Evolutionary conservation across 805 yeast species (phyloP).

Genomic region (Wickerhamomyces ciferrii): DNA sequence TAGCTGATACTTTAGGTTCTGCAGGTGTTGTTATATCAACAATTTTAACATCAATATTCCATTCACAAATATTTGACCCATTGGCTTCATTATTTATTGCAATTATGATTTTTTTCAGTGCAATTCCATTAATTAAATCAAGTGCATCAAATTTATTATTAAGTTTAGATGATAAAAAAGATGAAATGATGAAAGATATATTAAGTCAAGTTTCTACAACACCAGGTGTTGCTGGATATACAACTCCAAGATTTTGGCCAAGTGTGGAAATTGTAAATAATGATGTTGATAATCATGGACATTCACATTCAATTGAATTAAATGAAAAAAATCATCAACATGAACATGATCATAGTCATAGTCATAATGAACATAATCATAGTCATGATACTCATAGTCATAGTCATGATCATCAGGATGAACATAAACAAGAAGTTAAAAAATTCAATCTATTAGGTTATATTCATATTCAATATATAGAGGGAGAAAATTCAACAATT

Average conservation of each 20-base stretch:
- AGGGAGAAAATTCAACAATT: conserved; percentile 59
- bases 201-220: conserved; percentile 63
- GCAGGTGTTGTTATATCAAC: conserved; percentile 96
- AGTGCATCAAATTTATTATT: conserved; percentile 73
- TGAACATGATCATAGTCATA: neutral
- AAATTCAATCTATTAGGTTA: conserved; percentile 55
- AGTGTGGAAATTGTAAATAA: conserved; percentile 26
- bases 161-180: conserved; percentile 53
- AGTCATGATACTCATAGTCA: conserved; percentile 36
- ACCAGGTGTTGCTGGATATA: conserved; percentile 79
- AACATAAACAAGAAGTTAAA: conserved; percentile 7
- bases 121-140: conserved; percentile 77
- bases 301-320: conserved; percentile 14
- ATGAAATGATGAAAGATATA: conserved; percentile 55
- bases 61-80: conserved; percentile 81
- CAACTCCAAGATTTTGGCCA: conserved; percentile 93
- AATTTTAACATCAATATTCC: conserved; percentile 59
- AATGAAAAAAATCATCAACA: neutral
- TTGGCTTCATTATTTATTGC: conserved; percentile 88
- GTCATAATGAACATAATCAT: conserved; percentile 30
- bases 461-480: conserved; percentile 68
- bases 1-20: conserved; percentile 96
- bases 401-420: conserved; percentile 31
- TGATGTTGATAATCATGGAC: conserved; percentile 18
- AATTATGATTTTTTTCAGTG: conserved; percentile 68